Base-by-base conservation (phyloP, 306 rosid genomes). In the Morella rubra region DNA sequence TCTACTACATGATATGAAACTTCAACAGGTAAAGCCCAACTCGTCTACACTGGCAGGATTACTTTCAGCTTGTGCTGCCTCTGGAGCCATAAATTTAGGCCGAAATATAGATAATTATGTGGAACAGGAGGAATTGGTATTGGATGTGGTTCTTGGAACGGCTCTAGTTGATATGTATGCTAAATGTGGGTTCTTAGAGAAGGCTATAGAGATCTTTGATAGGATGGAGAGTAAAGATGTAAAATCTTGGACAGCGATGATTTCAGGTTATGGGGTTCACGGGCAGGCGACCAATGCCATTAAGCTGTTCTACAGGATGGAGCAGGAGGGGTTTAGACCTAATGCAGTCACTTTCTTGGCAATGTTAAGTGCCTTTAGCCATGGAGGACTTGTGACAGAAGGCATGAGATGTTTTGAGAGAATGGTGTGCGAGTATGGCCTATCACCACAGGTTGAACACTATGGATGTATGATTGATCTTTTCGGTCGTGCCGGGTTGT, bases 241-340 rank as follows among this genome's bases (percentile, higher is more conserved):
- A 37, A 88, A 88, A 74, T 76, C 89, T 71, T 89, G 95, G 94
- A 89, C 93, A 45, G 84, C 93, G 53, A 86, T 90, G 95, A 91
- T 91, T 69, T 86, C 87, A 6, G 87, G 90, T 59, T 86, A 69
- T 32, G 92, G 97, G 20, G 81, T 73, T 82, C 93, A 89, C 79
- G 95, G 97, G 68, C 83, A 79, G 79, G 78, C 93, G 32, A 55
- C 65, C 54, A 73, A 84, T 76, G 97, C 91, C 54, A 73, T 84
- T 37, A 70, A 22, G 75, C 78, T 82, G 54, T 89, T 86, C 65
- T 49, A 76, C 61, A 84, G 81, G 77, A 90, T 91, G 97, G 84
- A 77, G 64, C 81, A 73, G 11, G 89, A 85, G 45, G 91, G 97
- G 41, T 84, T 60, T 83, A 78, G 11, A 71, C 93, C 97, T 10